Evolutionary conservation across 768 basidiomycete species (phyloP).

Genomic region (Tremella mesenterica): DNA sequence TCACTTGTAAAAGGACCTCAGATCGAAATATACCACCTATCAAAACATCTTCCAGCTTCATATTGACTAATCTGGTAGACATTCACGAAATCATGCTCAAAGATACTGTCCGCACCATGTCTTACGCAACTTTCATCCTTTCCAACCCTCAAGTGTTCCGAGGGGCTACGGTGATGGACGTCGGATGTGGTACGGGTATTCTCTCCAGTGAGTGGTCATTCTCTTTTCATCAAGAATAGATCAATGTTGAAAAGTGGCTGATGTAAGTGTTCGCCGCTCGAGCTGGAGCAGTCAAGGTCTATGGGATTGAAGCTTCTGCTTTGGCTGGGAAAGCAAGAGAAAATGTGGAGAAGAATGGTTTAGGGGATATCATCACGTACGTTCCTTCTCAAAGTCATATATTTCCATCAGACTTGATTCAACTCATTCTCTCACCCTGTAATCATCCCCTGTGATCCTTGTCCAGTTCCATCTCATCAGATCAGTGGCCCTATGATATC

Average conservation of each 20-base stretch:
- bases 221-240: background rate
- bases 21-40: background rate
- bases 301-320: constrained; percentile 82
- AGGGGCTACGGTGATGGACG: constrained; percentile 81
- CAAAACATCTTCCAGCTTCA: background rate
- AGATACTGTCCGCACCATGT: constrained; percentile 84
- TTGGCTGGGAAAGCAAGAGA: constrained; percentile 67
- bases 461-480: no score
- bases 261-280: constrained; percentile 65
- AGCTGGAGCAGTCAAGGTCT: constrained; percentile 80
- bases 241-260: background rate
- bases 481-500: no score
- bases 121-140: constrained; percentile 85
- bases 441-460: no score
- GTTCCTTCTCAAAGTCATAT: constrained; percentile 14
- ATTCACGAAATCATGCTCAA: constrained; percentile 96
- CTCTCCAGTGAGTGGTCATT: constrained; percentile 46
- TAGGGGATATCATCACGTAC: constrained; percentile 61
- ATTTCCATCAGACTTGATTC: no score
- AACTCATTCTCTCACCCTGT: no score
- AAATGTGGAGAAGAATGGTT: constrained; percentile 65
- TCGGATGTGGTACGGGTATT: constrained; percentile 93
- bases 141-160: constrained; percentile 71
- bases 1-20: background rate
- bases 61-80: constrained; percentile 50